These are phyloP conservation scores for Oryza australiensis DNA, from an alignment of 176 grass and related monocot genomes.

Conservation along the genomic window DNA sequence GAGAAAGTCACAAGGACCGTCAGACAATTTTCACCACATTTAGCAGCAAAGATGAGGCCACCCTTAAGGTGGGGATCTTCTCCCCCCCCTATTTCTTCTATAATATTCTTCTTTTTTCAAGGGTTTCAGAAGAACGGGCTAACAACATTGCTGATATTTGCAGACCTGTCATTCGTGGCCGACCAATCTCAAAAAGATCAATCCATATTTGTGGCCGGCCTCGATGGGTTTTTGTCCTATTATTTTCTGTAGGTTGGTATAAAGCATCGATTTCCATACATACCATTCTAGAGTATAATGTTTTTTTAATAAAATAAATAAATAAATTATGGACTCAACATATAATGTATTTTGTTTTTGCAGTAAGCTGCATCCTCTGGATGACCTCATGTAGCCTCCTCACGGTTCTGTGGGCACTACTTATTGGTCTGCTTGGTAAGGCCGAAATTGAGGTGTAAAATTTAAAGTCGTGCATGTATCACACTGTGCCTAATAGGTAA, in stretches of 20 bases:
- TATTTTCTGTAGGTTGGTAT: conserved; percentile 56
- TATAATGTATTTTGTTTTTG: conserved; percentile 14
- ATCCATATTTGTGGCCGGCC: conserved; percentile 46
- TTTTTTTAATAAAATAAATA: not conserved
- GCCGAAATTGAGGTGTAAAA: not conserved
- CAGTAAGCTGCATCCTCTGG: conserved; percentile 75
- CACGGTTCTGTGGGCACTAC: conserved; percentile 65
- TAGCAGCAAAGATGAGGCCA: conserved; percentile 97
- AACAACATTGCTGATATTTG: not conserved
- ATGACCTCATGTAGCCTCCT: conserved; percentile 64
- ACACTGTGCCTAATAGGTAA: not conserved
- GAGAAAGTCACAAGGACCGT: conserved; percentile 93
- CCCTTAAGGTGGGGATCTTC: conserved; percentile 56
- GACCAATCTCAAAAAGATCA: conserved; percentile 42
- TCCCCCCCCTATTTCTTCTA: not conserved
- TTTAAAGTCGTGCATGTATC: conserved; percentile 11
- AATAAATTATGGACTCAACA: not conserved
- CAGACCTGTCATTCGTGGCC: conserved; percentile 48
- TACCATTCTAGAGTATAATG: not conserved
- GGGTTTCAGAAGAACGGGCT: not conserved
- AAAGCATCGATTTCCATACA: conserved; percentile 7
- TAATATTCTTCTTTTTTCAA: not conserved
- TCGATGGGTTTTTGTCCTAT: conserved; percentile 54
- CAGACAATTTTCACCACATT: conserved; percentile 90
- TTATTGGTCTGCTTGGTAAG: conserved; percentile 67